These are phyloP conservation scores for Trifolium dubium DNA, from an alignment of 306 rosid species.

Conservation along the genomic window DNA sequence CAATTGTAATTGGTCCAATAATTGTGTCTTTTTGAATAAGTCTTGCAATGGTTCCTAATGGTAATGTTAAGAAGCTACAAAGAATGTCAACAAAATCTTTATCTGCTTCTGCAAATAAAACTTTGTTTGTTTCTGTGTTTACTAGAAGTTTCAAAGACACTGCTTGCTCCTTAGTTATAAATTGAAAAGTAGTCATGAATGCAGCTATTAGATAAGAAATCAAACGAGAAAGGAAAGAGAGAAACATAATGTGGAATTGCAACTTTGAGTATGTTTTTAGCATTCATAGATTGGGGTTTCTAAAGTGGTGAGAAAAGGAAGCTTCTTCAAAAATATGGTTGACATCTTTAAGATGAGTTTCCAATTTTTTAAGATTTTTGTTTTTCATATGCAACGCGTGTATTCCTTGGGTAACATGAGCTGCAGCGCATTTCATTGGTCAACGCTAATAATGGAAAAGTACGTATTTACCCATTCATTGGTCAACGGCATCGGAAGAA, in stretches of 20 bases:
- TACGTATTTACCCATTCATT: too few relatives aligned
- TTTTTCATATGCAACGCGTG: too few relatives aligned
- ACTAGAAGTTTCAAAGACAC: conserved; percentile 1
- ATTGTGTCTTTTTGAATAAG: neutral
- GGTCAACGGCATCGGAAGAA: too few relatives aligned
- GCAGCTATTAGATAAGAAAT: neutral
- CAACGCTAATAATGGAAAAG: too few relatives aligned
- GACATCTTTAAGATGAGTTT: too few relatives aligned
- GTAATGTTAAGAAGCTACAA: neutral
- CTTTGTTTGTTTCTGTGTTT: neutral
- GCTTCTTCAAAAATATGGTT: too few relatives aligned
- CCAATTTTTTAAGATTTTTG: too few relatives aligned
- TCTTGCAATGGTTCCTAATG: neutral
- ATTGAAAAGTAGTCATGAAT: neutral
- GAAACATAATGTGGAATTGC: neutral
- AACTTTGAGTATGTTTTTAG: too few relatives aligned
- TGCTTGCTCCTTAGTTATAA: neutral
- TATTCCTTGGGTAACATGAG: too few relatives aligned
- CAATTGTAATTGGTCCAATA: neutral
- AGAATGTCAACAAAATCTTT: neutral
- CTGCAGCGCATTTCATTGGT: too few relatives aligned
- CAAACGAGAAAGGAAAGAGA: neutral
- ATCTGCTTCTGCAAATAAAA: neutral
- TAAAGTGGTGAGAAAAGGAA: too few relatives aligned
- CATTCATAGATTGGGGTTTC: too few relatives aligned